Evolutionary conservation across 2,329 filamentous ascomycete species (phyloP).

Genomic region (Aphanoascus verrucosus): DNA sequence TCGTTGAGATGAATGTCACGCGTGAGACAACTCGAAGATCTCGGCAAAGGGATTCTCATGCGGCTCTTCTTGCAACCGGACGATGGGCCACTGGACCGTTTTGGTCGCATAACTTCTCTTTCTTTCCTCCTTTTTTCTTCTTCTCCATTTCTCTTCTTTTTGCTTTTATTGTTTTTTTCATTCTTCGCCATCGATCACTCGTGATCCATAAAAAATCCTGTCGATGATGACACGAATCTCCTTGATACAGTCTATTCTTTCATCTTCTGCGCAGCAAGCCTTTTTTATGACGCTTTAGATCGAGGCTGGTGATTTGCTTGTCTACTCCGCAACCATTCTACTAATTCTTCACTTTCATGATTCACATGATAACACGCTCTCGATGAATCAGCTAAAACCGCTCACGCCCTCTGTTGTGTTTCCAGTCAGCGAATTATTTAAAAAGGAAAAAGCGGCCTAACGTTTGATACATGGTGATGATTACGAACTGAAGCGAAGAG

Average conservation of each 20-base stretch:
- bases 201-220: slow-evolving; percentile 7
- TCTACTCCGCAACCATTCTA: neutral
- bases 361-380: slow-evolving; percentile 5
- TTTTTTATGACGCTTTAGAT: slow-evolving; percentile 5
- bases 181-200: neutral
- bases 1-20: too few relatives aligned
- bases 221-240: slow-evolving; percentile 11
- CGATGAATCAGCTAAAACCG: slow-evolving; percentile 1
- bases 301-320: slow-evolving; percentile 11
- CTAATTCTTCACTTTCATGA: slow-evolving; percentile 8
- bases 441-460: slow-evolving; percentile 3
- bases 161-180: neutral
- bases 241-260: slow-evolving; percentile 2
- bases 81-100: too few relatives aligned
- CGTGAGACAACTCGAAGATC: too few relatives aligned
- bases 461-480: slow-evolving; percentile 8
- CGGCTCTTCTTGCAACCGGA: too few relatives aligned
- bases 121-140: neutral
- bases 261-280: slow-evolving; percentile 3
- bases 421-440: slow-evolving; percentile 7
- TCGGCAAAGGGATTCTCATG: too few relatives aligned
- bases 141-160: neutral
- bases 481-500: slow-evolving; percentile 9
- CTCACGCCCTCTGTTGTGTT: slow-evolving; percentile 5
- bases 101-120: neutral